Conservation (phyloP, 768 basidiomycete genomes). For the Kwoniella europaea region DNA sequence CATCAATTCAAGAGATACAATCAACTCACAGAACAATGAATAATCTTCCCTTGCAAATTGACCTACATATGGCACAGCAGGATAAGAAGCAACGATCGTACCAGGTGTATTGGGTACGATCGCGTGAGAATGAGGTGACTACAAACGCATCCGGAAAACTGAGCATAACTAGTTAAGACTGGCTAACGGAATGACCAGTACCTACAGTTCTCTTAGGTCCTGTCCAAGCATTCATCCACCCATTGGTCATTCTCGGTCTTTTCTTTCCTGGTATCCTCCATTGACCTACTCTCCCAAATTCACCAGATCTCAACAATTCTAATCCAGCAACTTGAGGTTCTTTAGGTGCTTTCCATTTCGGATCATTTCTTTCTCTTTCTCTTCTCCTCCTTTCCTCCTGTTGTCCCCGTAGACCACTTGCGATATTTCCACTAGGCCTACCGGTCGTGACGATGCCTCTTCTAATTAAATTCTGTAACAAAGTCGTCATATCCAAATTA, state of each 20-base stretch:
- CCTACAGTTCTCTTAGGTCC: slow-evolving; percentile 12
- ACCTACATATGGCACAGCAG: slow-evolving; percentile 55
- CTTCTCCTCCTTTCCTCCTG: slow-evolving; percentile 16
- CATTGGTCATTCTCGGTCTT: slow-evolving; percentile 6
- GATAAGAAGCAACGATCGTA: slow-evolving; percentile 55
- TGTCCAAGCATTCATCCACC: slow-evolving; percentile 14
- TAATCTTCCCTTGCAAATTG: slow-evolving; percentile 55
- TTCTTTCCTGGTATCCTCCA: slow-evolving; percentile 26
- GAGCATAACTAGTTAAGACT: not conserved
- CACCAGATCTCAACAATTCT: slow-evolving; percentile 42
- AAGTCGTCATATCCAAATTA: not conserved
- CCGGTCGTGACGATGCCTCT: not conserved
- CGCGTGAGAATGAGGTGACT: slow-evolving; percentile 11
- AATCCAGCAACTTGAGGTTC: slow-evolving; percentile 41
- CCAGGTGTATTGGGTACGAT: slow-evolving; percentile 48
- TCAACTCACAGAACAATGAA: slow-evolving; percentile 47
- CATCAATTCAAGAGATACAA: too few species aligned
- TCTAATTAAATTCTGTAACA: not conserved
- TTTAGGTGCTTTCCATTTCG: slow-evolving; percentile 46
- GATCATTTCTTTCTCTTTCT: slow-evolving; percentile 11
- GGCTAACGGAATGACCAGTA: too few species aligned
- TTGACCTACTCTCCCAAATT: slow-evolving; percentile 52
- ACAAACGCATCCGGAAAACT: not conserved
- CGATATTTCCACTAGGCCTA: not conserved
- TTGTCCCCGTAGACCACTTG: not conserved